Base-by-base conservation (phyloP, 345 rosid genomes). In the Brassica rapa region DNA sequence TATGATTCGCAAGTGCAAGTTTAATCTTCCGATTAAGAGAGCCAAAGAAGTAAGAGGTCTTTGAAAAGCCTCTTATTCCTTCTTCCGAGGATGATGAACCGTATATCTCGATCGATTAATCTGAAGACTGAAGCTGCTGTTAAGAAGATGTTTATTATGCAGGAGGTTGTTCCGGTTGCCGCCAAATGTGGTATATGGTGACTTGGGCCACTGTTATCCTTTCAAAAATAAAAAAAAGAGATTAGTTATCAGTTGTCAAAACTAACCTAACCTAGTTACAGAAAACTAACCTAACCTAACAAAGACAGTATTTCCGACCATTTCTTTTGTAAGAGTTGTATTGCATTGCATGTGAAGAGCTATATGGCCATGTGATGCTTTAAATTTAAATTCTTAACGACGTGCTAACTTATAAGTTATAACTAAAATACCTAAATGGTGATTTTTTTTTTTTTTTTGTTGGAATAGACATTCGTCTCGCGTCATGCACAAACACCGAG, bases 261-360 rank as follows among this genome's bases (percentile, higher is more conserved):
- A 23, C 77, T 63, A 65, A 66, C 77, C 55, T 65, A 55, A 5
- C 53, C 30, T 27, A 27, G 4, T 27, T 27, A 27, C 30, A 27
- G 30, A 29, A 30, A 51, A 23, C 77, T 63, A 65, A 66, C 77
- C 55, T 65, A 55, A 5, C 63, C 30, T 27, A 27, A 65, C 8
- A 12, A 30, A 14, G 53, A n/a, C 59, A 64, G 12, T 46, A 27
- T 30, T 23, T 9, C 56, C 56, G 39, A 55, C 39, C 24, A 25
- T 25, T 43, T 66, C 43, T 46, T 46, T 12, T n/a, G 27, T 14
- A 49, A 37, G n/a, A 53, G 2, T 32, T 64, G 64, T 24, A 55
- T 15, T 27, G 59, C 53, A 59, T 29, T 75, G 62, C 62, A 68
- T 76, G 80, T 30, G 61, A 43, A 43, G 51, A 59, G 73, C 62